These are phyloP conservation scores for Boletus tomentosulus DNA, from an alignment of 768 basidiomycete species.

Conservation along the genomic window DNA sequence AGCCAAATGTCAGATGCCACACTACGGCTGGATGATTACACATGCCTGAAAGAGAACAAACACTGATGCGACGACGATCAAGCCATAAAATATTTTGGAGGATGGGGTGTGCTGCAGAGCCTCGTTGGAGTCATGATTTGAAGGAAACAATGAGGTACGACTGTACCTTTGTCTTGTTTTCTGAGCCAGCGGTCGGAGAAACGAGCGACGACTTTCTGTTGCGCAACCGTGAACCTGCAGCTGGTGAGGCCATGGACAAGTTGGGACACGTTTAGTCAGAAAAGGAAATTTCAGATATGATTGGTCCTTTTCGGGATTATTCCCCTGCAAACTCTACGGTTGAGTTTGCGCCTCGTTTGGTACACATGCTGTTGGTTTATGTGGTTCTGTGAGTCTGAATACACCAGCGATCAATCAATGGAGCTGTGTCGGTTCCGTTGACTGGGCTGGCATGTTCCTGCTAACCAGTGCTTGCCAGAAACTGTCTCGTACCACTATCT, in stretches of 20 bases:
- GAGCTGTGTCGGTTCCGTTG: no score
- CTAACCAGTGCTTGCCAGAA: not conserved
- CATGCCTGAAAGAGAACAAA: slow-evolving; percentile 21
- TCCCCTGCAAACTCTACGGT: not conserved
- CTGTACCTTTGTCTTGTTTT: slow-evolving; percentile 8
- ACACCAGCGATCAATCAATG: no score
- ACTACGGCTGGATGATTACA: not conserved
- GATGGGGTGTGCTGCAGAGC: not conserved
- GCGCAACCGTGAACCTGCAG: slow-evolving; percentile 15
- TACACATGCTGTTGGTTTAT: not conserved
- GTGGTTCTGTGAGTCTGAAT: not conserved
- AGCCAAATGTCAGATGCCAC: not conserved
- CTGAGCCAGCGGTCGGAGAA: not conserved
- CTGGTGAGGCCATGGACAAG: slow-evolving; percentile 2
- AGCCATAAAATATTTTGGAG: slow-evolving; percentile 9
- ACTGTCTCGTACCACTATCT: no score
- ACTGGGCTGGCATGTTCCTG: not conserved
- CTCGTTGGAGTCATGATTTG: slow-evolving; percentile 4
- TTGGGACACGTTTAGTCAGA: not conserved
- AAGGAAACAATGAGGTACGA: not conserved
- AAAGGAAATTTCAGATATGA: slow-evolving; percentile 11
- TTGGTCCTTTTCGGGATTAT: not conserved
- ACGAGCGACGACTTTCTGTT: slow-evolving; percentile 17
- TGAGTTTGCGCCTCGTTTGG: not conserved
- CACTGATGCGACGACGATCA: slow-evolving; percentile 3